Base-by-base conservation (phyloP, 305 asterid species). In the Withania somnifera region DNA sequence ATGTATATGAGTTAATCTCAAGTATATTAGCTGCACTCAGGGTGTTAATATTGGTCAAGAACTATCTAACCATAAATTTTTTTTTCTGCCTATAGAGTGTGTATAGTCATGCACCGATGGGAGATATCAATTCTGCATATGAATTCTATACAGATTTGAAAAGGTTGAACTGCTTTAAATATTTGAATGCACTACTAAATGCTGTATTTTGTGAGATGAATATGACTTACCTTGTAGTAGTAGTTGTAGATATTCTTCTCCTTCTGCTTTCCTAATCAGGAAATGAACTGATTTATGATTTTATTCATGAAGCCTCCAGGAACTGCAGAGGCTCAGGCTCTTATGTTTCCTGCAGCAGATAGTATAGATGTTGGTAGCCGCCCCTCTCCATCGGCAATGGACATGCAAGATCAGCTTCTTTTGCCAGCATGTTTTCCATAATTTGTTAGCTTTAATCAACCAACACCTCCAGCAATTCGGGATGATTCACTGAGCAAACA, bases 281-380 rank as follows among this genome's bases (percentile, higher is more conserved):
- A 77, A 58, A 75, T n/a, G 40, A 75, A 36, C 79, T 75, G 56
- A 75, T 85, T 64, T 69, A 84, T 80, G 75, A 83, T 84, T 89
- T 87, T 77, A 85, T 52, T 85, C 86, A 82, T 91, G 92, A 91
- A 97, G 99, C 99, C 97, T 86, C 99, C 99, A 83, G 97, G 98
- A 85, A 88, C 92, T 86, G 98, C 91, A 11, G 98, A 92, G 87
- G 88, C 97, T 84, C 98, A 89, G 84, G 90, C 91, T 86, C 85
- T 84, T 64, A 77, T 85, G 84, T 86, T 89, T 86, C 85, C 94
- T 87, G 86, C 93, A 40, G 89, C 97, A 67, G 99, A 92, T 84
- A 86, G 91, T 83, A 97, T 90, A 83, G 98, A 97, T 84, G 64
- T 90, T 81, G 89, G 89, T 85, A 90, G 90, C 87, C 93, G 97